These are phyloP conservation scores for Apiospora rasikravindrae DNA, from an alignment of 2,329 filamentous ascomycete species.

Conservation along the genomic window DNA sequence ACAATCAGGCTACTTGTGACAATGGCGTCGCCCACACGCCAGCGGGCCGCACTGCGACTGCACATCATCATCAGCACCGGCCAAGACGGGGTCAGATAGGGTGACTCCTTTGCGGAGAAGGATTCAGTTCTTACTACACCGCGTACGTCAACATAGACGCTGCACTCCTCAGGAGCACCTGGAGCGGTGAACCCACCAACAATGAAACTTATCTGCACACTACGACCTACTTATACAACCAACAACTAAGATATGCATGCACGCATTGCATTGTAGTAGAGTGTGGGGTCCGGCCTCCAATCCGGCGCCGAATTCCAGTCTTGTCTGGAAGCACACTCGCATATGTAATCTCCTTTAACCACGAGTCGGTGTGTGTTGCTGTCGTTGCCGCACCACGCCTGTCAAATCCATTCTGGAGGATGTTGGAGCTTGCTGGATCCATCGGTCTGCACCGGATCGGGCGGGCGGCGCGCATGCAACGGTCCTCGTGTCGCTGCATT, in stretches of 20 bases:
- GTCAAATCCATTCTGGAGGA: background rate
- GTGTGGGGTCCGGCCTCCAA: background rate
- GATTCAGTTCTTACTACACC: slow-evolving; percentile 8
- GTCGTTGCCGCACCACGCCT: background rate
- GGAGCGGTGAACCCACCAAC: background rate
- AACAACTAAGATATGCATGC: background rate
- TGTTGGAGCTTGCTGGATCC: background rate
- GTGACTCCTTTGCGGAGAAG: background rate
- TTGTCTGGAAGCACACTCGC: background rate
- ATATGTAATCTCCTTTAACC: background rate
- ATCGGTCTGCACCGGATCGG: background rate
- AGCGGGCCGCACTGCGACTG: slow-evolving; percentile 2
- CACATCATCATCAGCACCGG: background rate
- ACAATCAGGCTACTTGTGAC: background rate
- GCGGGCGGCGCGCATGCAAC: background rate
- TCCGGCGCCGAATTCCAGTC: background rate
- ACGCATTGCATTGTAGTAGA: background rate
- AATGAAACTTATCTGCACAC: background rate
- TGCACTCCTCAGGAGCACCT: background rate
- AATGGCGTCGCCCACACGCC: background rate
- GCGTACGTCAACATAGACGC: background rate
- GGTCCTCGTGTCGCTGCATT: background rate
- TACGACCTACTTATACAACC: background rate
- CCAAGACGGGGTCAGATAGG: background rate
- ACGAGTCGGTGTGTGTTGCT: background rate